These are phyloP conservation scores for Mitragyna speciosa DNA, from an alignment of 257 asterid species.

Conservation along the genomic window DNA sequence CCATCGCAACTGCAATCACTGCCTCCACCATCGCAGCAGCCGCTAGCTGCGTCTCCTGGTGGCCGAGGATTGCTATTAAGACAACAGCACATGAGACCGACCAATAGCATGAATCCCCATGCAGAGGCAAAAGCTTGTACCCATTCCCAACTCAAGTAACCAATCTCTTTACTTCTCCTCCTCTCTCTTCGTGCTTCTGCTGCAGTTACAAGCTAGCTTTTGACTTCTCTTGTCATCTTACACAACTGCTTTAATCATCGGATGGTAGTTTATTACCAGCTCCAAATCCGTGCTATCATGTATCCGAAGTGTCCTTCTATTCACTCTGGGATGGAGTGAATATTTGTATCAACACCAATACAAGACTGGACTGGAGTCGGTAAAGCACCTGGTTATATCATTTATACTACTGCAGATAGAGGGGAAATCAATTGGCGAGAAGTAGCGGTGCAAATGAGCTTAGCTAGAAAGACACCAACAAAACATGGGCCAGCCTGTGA, in stretches of 20 bases:
- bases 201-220: not conserved
- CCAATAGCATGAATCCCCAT: conserved; percentile 21
- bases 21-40: not conserved
- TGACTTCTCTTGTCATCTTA: not conserved
- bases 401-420: not conserved
- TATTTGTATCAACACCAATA: not conserved
- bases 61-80: conserved; percentile 21
- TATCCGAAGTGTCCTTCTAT: not conserved
- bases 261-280: not conserved
- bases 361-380: not conserved
- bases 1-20: conserved; percentile 32
- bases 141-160: conserved; percentile 19
- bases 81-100: conserved; percentile 31
- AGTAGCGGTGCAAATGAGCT: not conserved
- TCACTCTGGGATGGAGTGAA: not conserved
- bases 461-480: not conserved
- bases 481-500: conserved; percentile 16
- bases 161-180: conserved; percentile 10
- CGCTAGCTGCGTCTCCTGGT: conserved; percentile 15
- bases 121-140: conserved; percentile 13
- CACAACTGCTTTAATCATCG: not conserved
- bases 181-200: not conserved
- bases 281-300: not conserved
- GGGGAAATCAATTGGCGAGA: not conserved
- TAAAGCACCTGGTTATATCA: not conserved